These are phyloP conservation scores for Coemansia aciculifera DNA, from an alignment of 192 early-diverging fungal genomes.

Conservation along the genomic window DNA sequence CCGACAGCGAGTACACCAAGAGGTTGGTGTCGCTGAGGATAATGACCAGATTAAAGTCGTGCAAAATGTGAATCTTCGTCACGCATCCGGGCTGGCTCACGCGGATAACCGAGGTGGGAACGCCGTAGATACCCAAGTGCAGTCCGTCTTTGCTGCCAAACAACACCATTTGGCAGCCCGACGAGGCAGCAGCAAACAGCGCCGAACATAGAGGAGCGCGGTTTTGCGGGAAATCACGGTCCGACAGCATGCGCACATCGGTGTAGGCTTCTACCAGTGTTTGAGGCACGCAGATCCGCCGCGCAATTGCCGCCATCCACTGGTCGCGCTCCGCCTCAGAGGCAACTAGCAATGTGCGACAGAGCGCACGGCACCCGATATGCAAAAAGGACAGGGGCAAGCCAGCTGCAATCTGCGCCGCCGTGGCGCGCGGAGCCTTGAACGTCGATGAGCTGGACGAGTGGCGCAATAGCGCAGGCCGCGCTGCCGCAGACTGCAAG, in stretches of 20 bases:
- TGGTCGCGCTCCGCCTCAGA: constrained; percentile 30
- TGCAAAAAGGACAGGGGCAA: constrained; percentile 43
- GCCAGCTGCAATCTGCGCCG: not conserved
- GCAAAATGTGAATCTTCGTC: constrained; percentile 44
- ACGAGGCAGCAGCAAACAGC: constrained; percentile 30
- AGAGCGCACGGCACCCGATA: constrained; percentile 42
- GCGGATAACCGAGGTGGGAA: constrained; percentile 49
- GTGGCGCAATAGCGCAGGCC: constrained; percentile 22
- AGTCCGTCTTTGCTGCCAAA: constrained; percentile 49
- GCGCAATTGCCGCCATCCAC: constrained; percentile 30
- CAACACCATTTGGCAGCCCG: constrained; percentile 51
- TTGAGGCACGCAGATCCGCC: constrained; percentile 42
- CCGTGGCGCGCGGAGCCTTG: not conserved
- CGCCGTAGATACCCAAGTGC: constrained; percentile 51
- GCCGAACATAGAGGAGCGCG: constrained; percentile 49
- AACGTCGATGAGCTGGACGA: constrained; percentile 23
- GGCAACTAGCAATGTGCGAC: constrained; percentile 34
- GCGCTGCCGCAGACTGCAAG: constrained; percentile 10
- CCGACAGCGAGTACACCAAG: constrained; percentile 40
- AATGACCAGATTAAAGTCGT: constrained; percentile 36
- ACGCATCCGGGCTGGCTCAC: constrained; percentile 24
- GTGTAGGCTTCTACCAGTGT: constrained; percentile 54
- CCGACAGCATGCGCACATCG: constrained; percentile 40
- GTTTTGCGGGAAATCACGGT: constrained; percentile 39
- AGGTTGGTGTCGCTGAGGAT: constrained; percentile 43